phyloP scores from a whole-genome alignment of 192 early-diverging fungal species.

The Entophlyctis helioformis region DNA sequence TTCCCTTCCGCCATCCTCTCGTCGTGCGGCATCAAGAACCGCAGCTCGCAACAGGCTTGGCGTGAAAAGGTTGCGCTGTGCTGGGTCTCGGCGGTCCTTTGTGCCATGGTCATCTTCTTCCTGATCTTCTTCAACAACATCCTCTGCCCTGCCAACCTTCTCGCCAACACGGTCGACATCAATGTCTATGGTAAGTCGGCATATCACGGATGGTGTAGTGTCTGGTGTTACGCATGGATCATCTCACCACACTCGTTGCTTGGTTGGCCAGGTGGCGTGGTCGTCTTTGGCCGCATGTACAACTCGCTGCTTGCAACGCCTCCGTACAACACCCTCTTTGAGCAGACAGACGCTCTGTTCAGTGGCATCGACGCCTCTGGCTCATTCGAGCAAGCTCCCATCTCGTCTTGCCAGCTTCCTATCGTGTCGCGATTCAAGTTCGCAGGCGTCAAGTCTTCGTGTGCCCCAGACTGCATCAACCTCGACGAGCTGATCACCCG shows the following conservation, averaged over 20 bases:
- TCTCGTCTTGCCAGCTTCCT: background rate
- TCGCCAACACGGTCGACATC: background rate
- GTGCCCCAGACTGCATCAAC: slow-evolving; percentile 2
- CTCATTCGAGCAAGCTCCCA: slow-evolving; percentile 3
- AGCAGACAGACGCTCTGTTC: background rate
- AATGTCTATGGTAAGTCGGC: background rate
- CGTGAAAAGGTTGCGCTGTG: slow-evolving; percentile 39
- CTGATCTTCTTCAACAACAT: slow-evolving; percentile 16
- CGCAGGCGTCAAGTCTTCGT: slow-evolving; percentile 8
- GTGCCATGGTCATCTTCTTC: slow-evolving; percentile 21
- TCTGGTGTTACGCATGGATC: no score
- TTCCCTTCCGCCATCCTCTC: slow-evolving; percentile 12
- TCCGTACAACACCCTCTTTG: background rate
- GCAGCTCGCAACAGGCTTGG: slow-evolving; percentile 36
- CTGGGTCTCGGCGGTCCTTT: slow-evolving; percentile 10
- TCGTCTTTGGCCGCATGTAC: slow-evolving; percentile 10
- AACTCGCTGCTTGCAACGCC: background rate
- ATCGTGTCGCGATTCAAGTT: slow-evolving; percentile 5
- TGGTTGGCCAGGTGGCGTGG: slow-evolving; percentile 1
- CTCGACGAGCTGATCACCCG: no score
- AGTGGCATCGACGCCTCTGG: slow-evolving; percentile 6
- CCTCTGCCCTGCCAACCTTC: slow-evolving; percentile 9
- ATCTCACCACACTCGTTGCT: background rate
- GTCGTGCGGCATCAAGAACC: slow-evolving; percentile 13
- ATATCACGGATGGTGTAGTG: no score